Evolutionary conservation across 768 basidiomycete genomes (phyloP).

Genomic region (Rhodotorula taiwanensis): DNA sequence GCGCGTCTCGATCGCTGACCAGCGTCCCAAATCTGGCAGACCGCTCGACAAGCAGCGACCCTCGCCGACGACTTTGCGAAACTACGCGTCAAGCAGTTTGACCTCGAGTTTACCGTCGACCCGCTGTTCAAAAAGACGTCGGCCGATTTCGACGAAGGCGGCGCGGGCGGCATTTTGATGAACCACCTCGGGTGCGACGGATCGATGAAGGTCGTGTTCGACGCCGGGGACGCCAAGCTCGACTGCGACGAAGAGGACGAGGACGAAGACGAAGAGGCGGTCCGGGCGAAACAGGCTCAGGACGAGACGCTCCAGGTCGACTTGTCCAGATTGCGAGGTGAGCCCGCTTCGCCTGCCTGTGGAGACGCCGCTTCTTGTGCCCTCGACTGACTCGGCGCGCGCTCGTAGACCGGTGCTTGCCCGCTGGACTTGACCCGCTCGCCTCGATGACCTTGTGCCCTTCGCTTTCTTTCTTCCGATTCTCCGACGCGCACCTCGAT

Average conservation of each 20-base stretch:
- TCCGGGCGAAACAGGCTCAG: too few relatives aligned
- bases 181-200: slow-evolving; percentile 87
- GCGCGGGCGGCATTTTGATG: slow-evolving; percentile 91
- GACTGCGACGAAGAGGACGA: slow-evolving; percentile 25
- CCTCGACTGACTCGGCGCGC: neutral
- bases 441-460: slow-evolving; percentile 16
- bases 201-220: slow-evolving; percentile 78
- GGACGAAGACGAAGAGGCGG: slow-evolving; percentile 5
- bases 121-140: slow-evolving; percentile 96
- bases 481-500: slow-evolving; percentile 49
- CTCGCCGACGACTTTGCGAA: slow-evolving; percentile 79
- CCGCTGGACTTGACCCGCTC: slow-evolving; percentile 2
- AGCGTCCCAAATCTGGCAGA: neutral
- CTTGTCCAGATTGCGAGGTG: neutral
- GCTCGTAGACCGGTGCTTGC: neutral
- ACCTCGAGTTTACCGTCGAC: slow-evolving; percentile 92
- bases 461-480: slow-evolving; percentile 19
- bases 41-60: slow-evolving; percentile 52
- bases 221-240: slow-evolving; percentile 29
- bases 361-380: neutral
- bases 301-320: neutral
- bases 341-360: too few relatives aligned
- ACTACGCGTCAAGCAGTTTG: slow-evolving; percentile 82
- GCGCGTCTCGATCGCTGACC: too few relatives aligned
- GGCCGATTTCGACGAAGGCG: slow-evolving; percentile 97